These are phyloP conservation scores for Cystobasidium pallidum DNA, from an alignment of 1,284 basidiomycete genomes.

Conservation along the genomic window DNA sequence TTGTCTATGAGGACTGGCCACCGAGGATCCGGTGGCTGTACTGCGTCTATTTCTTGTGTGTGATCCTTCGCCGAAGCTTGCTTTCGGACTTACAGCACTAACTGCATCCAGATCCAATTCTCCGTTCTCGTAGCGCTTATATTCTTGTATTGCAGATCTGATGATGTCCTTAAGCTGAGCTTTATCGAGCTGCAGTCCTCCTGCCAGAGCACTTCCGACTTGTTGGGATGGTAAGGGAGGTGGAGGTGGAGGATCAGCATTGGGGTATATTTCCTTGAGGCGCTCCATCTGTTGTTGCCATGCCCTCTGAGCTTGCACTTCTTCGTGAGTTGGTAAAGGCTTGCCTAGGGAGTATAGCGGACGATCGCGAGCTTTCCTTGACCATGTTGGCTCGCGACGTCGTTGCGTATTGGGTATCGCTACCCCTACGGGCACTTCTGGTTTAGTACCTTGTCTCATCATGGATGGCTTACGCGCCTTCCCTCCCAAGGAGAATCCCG, in stretches of 20 bases:
- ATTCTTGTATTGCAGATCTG: conserved; percentile 29
- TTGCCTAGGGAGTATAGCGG: conserved; percentile 34
- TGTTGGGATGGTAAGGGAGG: conserved; percentile 33
- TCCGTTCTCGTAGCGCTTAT: conserved; percentile 16
- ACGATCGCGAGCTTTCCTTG: neutral
- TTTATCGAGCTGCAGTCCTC: conserved; percentile 15
- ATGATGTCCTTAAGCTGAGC: conserved; percentile 24
- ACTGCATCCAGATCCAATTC: conserved; percentile 14
- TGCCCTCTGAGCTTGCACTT: conserved; percentile 35
- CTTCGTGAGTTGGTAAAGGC: conserved; percentile 39
- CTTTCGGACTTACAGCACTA: neutral
- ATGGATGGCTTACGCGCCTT: conserved; percentile 8
- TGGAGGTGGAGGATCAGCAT: conserved; percentile 31
- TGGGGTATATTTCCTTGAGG: conserved; percentile 29
- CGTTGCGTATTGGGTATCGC: conserved; percentile 23
- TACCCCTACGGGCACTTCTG: conserved; percentile 16
- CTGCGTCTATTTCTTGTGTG: neutral
- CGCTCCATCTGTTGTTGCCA: conserved; percentile 37
- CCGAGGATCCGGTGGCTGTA: neutral
- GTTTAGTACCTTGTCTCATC: neutral
- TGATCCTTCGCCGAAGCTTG: neutral
- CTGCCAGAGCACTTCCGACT: neutral
- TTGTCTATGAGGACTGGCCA: neutral
- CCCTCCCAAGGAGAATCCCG: conserved; percentile 30
- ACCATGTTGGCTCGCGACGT: conserved; percentile 22